These are phyloP conservation scores for Leccinum subrobustum DNA, from an alignment of 1,284 basidiomycete genomes.

Conservation along the genomic window DNA sequence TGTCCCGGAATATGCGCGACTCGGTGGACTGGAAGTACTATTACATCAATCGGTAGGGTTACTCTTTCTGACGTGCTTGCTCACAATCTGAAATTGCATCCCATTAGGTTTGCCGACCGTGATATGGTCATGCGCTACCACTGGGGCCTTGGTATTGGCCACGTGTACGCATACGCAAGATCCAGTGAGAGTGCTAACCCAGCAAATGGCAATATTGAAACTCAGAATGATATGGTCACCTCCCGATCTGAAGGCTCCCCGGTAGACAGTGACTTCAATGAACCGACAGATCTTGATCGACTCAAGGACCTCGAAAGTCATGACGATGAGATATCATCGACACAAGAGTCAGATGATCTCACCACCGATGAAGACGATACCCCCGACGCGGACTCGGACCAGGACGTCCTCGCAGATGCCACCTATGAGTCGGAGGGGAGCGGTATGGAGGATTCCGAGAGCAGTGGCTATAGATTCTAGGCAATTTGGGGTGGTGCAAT, in stretches of 20 bases:
- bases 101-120: conserved; percentile 8
- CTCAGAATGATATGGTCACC: background rate
- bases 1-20: background rate
- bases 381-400: no score
- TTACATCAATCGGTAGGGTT: conserved; percentile 6
- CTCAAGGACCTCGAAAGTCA: background rate
- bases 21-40: background rate
- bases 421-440: no score
- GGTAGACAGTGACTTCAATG: background rate
- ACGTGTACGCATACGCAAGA: conserved; percentile 17
- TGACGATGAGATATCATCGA: background rate
- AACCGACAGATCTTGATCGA: background rate
- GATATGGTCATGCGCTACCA: conserved; percentile 12
- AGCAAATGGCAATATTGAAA: background rate
- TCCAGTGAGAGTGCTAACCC: background rate
- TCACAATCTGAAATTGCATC: background rate
- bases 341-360: background rate
- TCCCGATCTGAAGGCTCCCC: background rate
- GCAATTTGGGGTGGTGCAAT: no score
- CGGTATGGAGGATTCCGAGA: no score
- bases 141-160: background rate
- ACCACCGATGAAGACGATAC: background rate
- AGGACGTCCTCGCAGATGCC: no score
- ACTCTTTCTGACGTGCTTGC: background rate
- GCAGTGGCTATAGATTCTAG: no score